Evolutionary conservation across 192 early-diverging fungal genomes (phyloP).

Genomic region (Gorgonomyces haynaldii): DNA sequence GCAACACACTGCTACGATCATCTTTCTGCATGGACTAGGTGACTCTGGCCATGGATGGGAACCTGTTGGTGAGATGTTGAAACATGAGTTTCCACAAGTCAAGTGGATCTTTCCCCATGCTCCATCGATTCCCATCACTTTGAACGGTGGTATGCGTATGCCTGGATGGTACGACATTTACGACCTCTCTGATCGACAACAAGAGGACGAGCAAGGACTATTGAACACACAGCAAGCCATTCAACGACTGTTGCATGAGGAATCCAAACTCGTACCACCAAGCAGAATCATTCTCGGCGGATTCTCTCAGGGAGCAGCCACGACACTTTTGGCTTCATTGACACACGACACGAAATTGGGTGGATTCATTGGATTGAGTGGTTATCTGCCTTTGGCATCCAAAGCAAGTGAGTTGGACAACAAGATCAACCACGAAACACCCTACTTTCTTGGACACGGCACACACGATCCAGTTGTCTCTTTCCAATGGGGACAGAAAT

Average conservation of each 20-base stretch:
- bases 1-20: conserved; percentile 70
- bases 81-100: conserved; percentile 55
- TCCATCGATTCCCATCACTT: conserved; percentile 35
- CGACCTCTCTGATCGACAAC: conserved; percentile 21
- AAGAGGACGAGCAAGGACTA: conserved; percentile 67
- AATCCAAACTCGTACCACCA: conserved; percentile 63
- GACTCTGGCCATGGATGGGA: conserved; percentile 49
- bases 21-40: conserved; percentile 72
- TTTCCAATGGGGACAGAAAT: conserved; percentile 60
- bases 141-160: conserved; percentile 73
- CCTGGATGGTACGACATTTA: conserved; percentile 71
- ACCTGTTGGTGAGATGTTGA: conserved; percentile 41
- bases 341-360: conserved; percentile 57
- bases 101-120: conserved; percentile 90
- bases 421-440: conserved; percentile 33
- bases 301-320: conserved; percentile 76
- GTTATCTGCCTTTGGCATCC: conserved; percentile 56
- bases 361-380: conserved; percentile 63
- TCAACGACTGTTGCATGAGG: conserved; percentile 49
- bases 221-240: conserved; percentile 41
- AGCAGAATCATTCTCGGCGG: conserved; percentile 87
- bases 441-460: conserved; percentile 81
- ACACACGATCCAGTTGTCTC: conserved; percentile 58
- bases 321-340: conserved; percentile 59
- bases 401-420: conserved; percentile 26